phyloP scores from a whole-genome alignment of 1,284 basidiomycete genomes.

The Bjerkandera adusta region DNA sequence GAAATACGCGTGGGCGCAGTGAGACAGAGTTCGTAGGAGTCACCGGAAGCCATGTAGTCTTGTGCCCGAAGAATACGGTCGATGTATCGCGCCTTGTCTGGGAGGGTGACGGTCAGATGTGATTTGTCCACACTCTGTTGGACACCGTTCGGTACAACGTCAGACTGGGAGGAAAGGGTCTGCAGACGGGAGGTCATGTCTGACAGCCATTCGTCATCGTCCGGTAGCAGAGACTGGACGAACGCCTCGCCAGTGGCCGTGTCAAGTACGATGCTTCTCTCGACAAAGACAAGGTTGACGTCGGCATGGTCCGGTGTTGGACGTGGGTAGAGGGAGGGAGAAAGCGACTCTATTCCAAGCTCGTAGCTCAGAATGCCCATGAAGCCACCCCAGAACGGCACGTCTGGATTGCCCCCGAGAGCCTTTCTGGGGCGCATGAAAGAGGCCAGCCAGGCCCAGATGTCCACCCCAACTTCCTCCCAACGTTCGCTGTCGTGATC shows the following conservation, averaged over 20 bases:
- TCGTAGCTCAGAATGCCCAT: slow-evolving; percentile 75
- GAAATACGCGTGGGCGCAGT: slow-evolving; percentile 73
- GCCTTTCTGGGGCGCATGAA: slow-evolving; percentile 58
- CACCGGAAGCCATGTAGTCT: slow-evolving; percentile 77
- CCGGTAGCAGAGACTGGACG: slow-evolving; percentile 60
- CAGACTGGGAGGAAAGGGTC: slow-evolving; percentile 22
- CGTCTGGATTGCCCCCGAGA: slow-evolving; percentile 32
- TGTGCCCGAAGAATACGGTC: slow-evolving; percentile 73
- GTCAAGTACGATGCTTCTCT: slow-evolving; percentile 74
- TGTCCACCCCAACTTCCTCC: slow-evolving; percentile 40
- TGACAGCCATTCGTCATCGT: slow-evolving; percentile 59
- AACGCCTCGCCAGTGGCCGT: slow-evolving; percentile 43
- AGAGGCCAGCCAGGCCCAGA: slow-evolving; percentile 71
- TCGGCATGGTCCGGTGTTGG: slow-evolving; percentile 35
- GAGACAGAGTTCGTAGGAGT: slow-evolving; percentile 96
- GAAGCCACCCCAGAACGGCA: slow-evolving; percentile 80
- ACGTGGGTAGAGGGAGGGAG: slow-evolving; percentile 34
- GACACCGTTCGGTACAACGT: slow-evolving; percentile 23
- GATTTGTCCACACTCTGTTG: too few relatives aligned
- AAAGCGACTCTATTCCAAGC: slow-evolving; percentile 58
- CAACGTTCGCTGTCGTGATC: slow-evolving; percentile 14
- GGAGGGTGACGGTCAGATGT: slow-evolving; percentile 48
- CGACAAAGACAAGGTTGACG: slow-evolving; percentile 70
- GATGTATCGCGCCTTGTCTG: slow-evolving; percentile 64
- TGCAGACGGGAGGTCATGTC: slow-evolving; percentile 30